Base-by-base conservation (phyloP, 768 basidiomycete genomes). In the Pulveroboletus sp. region DNA sequence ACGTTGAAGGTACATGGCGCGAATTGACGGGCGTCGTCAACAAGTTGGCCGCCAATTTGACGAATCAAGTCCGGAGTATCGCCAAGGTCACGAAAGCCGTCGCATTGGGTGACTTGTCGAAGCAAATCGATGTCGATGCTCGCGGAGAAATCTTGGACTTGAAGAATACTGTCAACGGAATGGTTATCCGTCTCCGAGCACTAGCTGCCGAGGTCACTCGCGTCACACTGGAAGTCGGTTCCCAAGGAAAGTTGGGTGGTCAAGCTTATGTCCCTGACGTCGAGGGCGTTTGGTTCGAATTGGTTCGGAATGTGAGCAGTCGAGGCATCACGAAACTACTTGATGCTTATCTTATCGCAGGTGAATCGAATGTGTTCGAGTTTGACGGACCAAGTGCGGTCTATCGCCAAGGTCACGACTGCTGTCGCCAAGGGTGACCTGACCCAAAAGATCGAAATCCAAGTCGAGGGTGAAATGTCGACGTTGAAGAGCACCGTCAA, bases 381-480 rank as follows among this genome's bases (percentile, higher is more conserved):
- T 48, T 70, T 87, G 59, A 90, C 89, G 33, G 86, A 87, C 66
- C 79, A 81, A 78, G 88, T 91, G 44, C 84, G 88, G 46, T 85
- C 83, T 37, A 92, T 92, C 53, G 89, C 89, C 6, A 78, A 79
- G 31, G 89, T 93, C 46, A 93, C 90, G 2, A 92, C 88, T 5
- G 89, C 90, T 14, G 92, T 96, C 51, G 93, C 93, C 17, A 80
- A 82, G 39, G 93, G 93, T 31, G 92, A 97, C 64, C 73, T 93
- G 73, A 89, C 86, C 1, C 89, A 91, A 71, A 93, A 91, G 75
- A 91, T 97, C 62, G 87, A 91, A 60, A 93, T 97, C 54, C 82
- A 86, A 53, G 87, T 89, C 54, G 86, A 89, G 60, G 84, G 84
- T 43, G 93, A 95, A 62, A 94, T 95, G 84, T 78, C 78, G 14